Conservation (phyloP, 371 early-diverging fungal species). For the Mucor lusitanicus region DNA sequence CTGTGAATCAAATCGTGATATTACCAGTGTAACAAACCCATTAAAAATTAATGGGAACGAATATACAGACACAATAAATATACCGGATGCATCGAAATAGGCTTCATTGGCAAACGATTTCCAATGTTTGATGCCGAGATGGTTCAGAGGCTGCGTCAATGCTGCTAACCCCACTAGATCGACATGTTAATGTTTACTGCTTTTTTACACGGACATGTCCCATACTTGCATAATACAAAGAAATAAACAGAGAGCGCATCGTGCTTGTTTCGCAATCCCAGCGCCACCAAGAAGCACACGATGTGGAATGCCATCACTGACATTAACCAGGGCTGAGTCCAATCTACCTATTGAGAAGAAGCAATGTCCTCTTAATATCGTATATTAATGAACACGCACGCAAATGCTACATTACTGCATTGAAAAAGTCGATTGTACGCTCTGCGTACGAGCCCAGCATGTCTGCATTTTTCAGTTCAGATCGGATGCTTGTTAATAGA, state of each 20-base stretch:
- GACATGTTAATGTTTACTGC: not conserved
- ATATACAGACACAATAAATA: constrained; percentile 48
- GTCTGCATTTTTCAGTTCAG: not conserved
- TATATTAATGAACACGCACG: not conserved
- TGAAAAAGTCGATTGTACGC: constrained; percentile 22
- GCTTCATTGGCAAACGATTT: constrained; percentile 33
- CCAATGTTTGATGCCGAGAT: constrained; percentile 37
- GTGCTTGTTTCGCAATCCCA: constrained; percentile 30
- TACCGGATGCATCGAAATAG: constrained; percentile 51
- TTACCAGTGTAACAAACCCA: constrained; percentile 43
- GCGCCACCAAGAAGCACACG: constrained; percentile 23
- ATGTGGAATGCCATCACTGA: constrained; percentile 41
- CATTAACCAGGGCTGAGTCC: constrained; percentile 50
- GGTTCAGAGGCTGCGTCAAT: constrained; percentile 43
- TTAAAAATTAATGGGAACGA: constrained; percentile 49
- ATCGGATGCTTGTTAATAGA: not conserved
- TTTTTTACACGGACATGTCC: not conserved
- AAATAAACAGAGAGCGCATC: constrained; percentile 32
- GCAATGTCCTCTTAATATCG: not conserved
- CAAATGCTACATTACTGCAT: constrained; percentile 22
- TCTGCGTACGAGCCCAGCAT: constrained; percentile 16
- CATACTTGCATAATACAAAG: constrained; percentile 34
- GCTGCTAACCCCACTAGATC: constrained; percentile 40
- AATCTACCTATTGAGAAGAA: constrained; percentile 39
- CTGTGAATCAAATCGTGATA: not conserved